phyloP scores from a whole-genome alignment of 2,329 filamentous ascomycete genomes.

The Aspergillus brasiliensis region DNA sequence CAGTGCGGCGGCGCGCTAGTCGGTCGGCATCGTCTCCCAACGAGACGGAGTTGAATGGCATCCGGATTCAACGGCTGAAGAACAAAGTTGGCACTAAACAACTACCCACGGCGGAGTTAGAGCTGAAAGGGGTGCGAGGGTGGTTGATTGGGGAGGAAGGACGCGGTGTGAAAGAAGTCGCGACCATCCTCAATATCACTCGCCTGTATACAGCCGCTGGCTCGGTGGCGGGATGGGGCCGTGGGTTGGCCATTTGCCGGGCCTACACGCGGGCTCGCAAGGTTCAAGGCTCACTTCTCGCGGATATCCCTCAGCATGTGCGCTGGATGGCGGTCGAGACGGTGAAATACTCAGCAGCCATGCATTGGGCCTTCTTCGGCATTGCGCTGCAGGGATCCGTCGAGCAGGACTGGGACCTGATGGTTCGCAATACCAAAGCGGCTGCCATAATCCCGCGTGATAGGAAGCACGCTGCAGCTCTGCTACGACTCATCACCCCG shows the following conservation, averaged over 20 bases:
- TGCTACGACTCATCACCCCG: constrained; percentile 34
- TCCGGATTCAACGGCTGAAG: constrained; percentile 69
- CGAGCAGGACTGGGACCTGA: constrained; percentile 55
- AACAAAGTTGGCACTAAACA: constrained; percentile 71
- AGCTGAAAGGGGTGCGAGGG: constrained; percentile 63
- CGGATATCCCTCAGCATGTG: constrained; percentile 46
- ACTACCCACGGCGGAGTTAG: constrained; percentile 72
- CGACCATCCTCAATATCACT: constrained; percentile 69
- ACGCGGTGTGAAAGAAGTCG: constrained; percentile 68
- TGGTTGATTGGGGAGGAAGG: constrained; percentile 69
- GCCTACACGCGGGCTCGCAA: constrained; percentile 44
- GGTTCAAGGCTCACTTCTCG: constrained; percentile 40
- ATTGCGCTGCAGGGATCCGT: constrained; percentile 45
- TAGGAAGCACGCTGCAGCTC: constrained; percentile 26
- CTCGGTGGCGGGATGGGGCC: constrained; percentile 40
- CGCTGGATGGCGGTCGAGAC: constrained; percentile 41
- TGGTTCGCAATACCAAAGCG: neutral
- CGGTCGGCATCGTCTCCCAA: neutral
- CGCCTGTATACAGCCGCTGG: constrained; percentile 46
- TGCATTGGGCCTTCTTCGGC: constrained; percentile 42
- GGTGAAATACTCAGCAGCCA: constrained; percentile 41
- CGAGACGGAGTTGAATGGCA: constrained; percentile 54
- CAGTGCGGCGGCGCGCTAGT: constrained; percentile 45
- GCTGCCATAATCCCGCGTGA: constrained; percentile 47
- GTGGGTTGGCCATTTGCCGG: constrained; percentile 44